These are phyloP conservation scores for Lachancea mirantina DNA, from an alignment of 805 yeast species.

Conservation along the genomic window DNA sequence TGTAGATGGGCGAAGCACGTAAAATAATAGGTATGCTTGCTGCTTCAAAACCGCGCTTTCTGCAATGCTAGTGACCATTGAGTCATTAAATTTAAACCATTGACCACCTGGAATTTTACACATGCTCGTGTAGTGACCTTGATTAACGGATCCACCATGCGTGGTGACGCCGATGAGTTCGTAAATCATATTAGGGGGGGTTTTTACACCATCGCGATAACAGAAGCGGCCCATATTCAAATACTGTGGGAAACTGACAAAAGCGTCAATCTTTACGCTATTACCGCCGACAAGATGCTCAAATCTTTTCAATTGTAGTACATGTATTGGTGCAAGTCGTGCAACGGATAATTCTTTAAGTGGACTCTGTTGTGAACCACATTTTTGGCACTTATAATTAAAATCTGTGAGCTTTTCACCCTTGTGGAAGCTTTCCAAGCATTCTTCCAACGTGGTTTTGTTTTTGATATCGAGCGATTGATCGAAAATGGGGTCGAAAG, in stretches of 20 bases:
- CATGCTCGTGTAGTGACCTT: slow-evolving; percentile 88
- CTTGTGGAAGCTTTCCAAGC: slow-evolving; percentile 70
- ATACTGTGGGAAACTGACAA: slow-evolving; percentile 63
- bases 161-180: slow-evolving; percentile 83
- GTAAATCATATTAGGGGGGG: slow-evolving; percentile 43
- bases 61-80: slow-evolving; percentile 61
- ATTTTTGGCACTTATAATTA: slow-evolving; percentile 60
- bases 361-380: slow-evolving; percentile 58
- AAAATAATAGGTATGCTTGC: slow-evolving; percentile 76
- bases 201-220: slow-evolving; percentile 9
- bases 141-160: slow-evolving; percentile 88
- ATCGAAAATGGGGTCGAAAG: slow-evolving; percentile 86
- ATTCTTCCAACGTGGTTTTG: slow-evolving; percentile 44
- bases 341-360: slow-evolving; percentile 64
- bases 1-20: slow-evolving; percentile 36
- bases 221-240: slow-evolving; percentile 64
- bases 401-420: slow-evolving; percentile 66
- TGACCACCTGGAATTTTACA: slow-evolving; percentile 63
- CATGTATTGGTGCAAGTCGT: slow-evolving; percentile 67
- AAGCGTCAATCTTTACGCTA: slow-evolving; percentile 68
- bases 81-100: slow-evolving; percentile 93
- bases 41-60: slow-evolving; percentile 59
- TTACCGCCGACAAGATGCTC: slow-evolving; percentile 35
- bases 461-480: slow-evolving; percentile 67
- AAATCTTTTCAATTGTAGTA: slow-evolving; percentile 74